Base-by-base conservation (phyloP, 805 yeast genomes). In the Cyberlindnera meyerae region DNA sequence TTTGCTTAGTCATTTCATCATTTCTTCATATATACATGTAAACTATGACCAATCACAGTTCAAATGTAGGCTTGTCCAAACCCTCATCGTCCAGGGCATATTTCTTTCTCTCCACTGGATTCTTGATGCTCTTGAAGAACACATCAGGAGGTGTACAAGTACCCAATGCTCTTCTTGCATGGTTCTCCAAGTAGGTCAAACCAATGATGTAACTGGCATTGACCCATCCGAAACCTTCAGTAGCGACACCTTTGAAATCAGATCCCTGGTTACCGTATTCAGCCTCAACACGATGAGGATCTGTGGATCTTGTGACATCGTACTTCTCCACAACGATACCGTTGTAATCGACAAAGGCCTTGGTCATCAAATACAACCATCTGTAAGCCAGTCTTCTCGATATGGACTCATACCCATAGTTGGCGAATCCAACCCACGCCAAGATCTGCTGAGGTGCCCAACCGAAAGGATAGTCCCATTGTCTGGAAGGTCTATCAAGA, bases 371-470 rank as follows among this genome's bases (percentile, higher is more conserved):
- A 54, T 71, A 80, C n/a, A 86, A 65, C 98, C 98, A 90, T 46
- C 95, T 70, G 57, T 83, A 84, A 2, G 81, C 79, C 39, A 90
- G 62, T 42, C 97, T 65, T 38, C 79, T 68, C 2, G 90, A 79
- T 13, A 75, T 74, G 4, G 70, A 75, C 4, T 57, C 58, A 54
- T 69, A 84, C 0, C 89, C 93, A 56, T 90, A 93, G 36, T 78
- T 73, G 20, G 58, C 50, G 24, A 90, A 67, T 0, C 97, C 97
- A 30, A 73, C 74, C 98, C 98, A 90, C 1, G 95, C 90, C 37
- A 90, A 59, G 13, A 90, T 85, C 61, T 90, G 98, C 57, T 93
- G 97, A 4, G 98, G 97, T 0, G 97, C 96, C 98, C 98, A 90
- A 2, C 97, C 97, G 54, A 66, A 86, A 2, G 98, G 98, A 59